Evolutionary conservation across 805 yeast genomes (phyloP), one percentile per base, ranked within the genome.

Genomic region (Myxozyma sirexii): DNA sequence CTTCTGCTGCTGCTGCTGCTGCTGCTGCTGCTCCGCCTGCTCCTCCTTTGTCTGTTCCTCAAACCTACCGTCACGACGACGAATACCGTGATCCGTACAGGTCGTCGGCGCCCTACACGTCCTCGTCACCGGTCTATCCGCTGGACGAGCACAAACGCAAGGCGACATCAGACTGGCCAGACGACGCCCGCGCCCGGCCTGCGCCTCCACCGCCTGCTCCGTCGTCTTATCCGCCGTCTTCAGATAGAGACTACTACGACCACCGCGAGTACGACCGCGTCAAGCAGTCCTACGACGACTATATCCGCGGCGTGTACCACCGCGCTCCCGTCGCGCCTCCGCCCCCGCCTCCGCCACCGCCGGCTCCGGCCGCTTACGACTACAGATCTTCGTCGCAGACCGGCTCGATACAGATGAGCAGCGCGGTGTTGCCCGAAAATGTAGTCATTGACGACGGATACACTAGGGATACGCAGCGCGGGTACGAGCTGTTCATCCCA

Each of bases 401-500:
- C 21, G 51, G 45, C n/a, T 37, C 54, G 24, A 48, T 48, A 1
- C 53, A 37, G 29, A 54, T 54, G 54, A 44, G 37, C 31, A 35
- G 33, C 3, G 54, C 57, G 23, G 43, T 44, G n/a, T 41, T 53
- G 26, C 58, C 62, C 4, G n/a, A 21, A 19, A 26, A 37, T 33
- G 48, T 47, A 17, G 43, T 55, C 27, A n/a, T 55, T 15, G 64
- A 52, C n/a, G 62, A 59, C 37, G 63, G 63, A n/a, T 59, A 52
- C 31, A 59, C 58, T 10, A 49, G 62, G 17, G 62, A 60, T 24
- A 46, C 47, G 12, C 58, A 53, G 55, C 64, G 62, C 6, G 62
- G 62, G 19, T 60, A 60, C 29, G 63, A 57, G 31, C 48, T 60
- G n/a, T 60, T 46, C 21, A 60, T 60, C 37, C 64, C 64, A 4